Conservation (phyloP, 73 alveolate genomes). For the Paramecium biaurelia region DNA sequence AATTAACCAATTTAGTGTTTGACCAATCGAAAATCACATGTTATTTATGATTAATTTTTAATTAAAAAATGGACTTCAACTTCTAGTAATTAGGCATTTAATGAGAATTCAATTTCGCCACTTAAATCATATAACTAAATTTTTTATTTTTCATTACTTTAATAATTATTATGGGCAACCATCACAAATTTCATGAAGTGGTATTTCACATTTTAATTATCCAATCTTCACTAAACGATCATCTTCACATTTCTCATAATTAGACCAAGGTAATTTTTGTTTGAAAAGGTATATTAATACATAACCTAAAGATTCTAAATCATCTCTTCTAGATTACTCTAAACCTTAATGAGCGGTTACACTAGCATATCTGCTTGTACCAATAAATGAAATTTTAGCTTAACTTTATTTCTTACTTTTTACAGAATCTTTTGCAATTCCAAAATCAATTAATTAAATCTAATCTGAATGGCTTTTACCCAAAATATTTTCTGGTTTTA, state of each 20-base stretch:
- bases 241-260: not conserved
- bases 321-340: not conserved
- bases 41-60: not conserved
- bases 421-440: not conserved
- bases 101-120: not conserved
- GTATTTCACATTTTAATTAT: not conserved
- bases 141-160: not conserved
- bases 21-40: not conserved
- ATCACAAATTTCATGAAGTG: not conserved
- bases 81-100: not conserved
- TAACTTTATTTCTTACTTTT: not conserved
- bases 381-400: not conserved
- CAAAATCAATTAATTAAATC: not conserved
- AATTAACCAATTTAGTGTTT: not conserved
- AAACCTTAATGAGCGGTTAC: not conserved
- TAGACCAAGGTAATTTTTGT: not conserved
- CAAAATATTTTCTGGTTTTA: slow-evolving; percentile 38
- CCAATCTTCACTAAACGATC: not conserved
- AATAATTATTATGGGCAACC: not conserved
- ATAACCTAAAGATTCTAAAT: not conserved
- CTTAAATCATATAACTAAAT: not conserved
- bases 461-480: not conserved
- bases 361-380: slow-evolving; percentile 6
- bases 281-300: not conserved
- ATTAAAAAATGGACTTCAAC: not conserved